A percentile compares a stretch with the other conserved stretches of the same genome.
These are phyloP conservation scores for Raffaelea arxii DNA, from an alignment of 2,329 filamentous ascomycete species.

Conservation along the genomic window DNA sequence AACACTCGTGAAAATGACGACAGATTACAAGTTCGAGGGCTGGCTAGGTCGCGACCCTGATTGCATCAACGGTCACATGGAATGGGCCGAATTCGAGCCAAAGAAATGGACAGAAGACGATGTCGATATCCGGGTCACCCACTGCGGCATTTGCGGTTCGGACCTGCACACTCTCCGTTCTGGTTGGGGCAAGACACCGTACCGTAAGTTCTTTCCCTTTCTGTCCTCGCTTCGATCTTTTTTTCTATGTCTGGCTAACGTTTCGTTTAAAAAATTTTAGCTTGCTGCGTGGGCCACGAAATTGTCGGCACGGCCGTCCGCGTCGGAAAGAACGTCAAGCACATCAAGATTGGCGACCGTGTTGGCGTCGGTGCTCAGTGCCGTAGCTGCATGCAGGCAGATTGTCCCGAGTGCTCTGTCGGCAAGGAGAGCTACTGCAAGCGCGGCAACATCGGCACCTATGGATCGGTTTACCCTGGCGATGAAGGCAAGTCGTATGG, in stretches of 20 bases:
- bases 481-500: slow-evolving; percentile 30
- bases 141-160: slow-evolving; percentile 57
- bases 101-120: slow-evolving; percentile 59
- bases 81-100: slow-evolving; percentile 46
- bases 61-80: slow-evolving; percentile 40
- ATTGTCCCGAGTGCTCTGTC: slow-evolving; percentile 19
- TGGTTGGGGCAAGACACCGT: slow-evolving; percentile 30
- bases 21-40: slow-evolving; percentile 34
- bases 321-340: slow-evolving; percentile 36
- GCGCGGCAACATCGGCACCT: slow-evolving; percentile 6
- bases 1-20: slow-evolving; percentile 15
- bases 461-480: slow-evolving; percentile 6
- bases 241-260: too few relatives aligned
- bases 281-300: slow-evolving; percentile 53
- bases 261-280: too few relatives aligned
- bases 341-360: slow-evolving; percentile 22
- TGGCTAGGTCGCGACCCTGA: slow-evolving; percentile 36
- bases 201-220: slow-evolving; percentile 5
- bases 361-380: slow-evolving; percentile 14
- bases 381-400: slow-evolving; percentile 16
- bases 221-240: neutral
- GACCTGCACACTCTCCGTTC: slow-evolving; percentile 50
- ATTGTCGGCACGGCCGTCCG: slow-evolving; percentile 51
- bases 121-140: slow-evolving; percentile 54
- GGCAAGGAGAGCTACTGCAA: slow-evolving; percentile 9